These are phyloP conservation scores for Myxozyma lipomycoides DNA, from an alignment of 805 yeast genomes.

Conservation along the genomic window DNA sequence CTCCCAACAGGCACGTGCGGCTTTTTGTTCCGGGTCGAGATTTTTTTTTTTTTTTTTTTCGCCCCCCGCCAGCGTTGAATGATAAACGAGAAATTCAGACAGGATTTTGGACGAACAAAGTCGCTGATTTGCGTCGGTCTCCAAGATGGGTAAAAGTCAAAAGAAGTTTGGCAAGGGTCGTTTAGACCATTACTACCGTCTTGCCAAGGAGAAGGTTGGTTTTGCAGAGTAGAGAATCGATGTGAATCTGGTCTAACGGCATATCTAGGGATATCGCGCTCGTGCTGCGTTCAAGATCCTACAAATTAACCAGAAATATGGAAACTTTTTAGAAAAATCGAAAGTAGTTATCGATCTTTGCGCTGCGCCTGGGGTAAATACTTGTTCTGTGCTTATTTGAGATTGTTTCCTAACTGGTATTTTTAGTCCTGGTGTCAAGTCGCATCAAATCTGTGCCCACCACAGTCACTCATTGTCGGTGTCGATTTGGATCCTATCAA, in stretches of 20 bases:
- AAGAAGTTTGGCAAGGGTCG: conserved; percentile 79
- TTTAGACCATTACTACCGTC: conserved; percentile 91
- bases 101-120: no score
- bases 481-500: conserved; percentile 98
- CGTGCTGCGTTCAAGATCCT: conserved; percentile 96
- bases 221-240: conserved; percentile 2
- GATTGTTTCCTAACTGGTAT: conserved; percentile 4
- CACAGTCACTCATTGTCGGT: conserved; percentile 90
- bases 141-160: conserved; percentile 29
- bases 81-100: no score
- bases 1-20: no score
- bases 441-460: conserved; percentile 88
- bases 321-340: conserved; percentile 89
- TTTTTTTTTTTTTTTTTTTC: no score
- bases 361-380: conserved; percentile 84
- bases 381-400: no score
- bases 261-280: conserved; percentile 77
- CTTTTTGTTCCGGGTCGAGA: no score
- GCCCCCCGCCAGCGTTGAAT: no score
- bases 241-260: neutral
- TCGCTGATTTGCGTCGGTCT: no score
- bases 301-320: conserved; percentile 94
- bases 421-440: conserved; percentile 94
- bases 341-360: conserved; percentile 96
- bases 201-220: conserved; percentile 81